Base-by-base conservation (phyloP, 768 basidiomycete species). In the Neoboletus magnificus region DNA sequence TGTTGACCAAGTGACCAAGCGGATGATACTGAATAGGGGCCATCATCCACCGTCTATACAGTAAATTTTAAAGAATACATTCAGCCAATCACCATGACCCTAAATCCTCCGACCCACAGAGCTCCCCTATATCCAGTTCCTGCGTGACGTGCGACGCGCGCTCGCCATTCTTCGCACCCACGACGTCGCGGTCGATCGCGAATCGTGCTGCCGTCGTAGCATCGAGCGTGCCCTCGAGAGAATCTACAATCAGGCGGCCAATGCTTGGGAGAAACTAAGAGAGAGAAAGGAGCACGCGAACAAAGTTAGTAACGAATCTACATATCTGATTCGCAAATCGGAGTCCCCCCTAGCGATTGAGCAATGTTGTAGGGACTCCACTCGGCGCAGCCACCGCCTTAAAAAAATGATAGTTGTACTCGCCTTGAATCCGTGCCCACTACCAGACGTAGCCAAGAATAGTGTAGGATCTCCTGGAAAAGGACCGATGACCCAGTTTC, bases 341-440 rank as follows among this genome's bases (percentile, higher is more conserved):
- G 35, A 40, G 23, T 5, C 16, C 2, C 5, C 36, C 4, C 40
- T 11, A 22, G 37, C 7, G 30, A 27, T 25, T 10, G 7, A 29
- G 27, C 29, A 20, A 13, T 12, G 22, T 7, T 29, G 6, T 37
- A n/a, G 25, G 33, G 25, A 4, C 23, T 9, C n/a, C 18, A 23
- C 25, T 29, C 5, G 35, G 18, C 2, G n/a, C 18, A 12, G n/a
- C 16, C 22, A 12, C 40, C 25, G 27, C 40, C 20, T 15, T 16
- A 20, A 25, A 2, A 25, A 23, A 20, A 1, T 7, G 11, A 29
- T 9, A 3, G 55, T 44, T 2, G 48, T 11, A 58, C 65, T 48
- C 52, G 85, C 90, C 81, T 95, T 94, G 78, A 83, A 94, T 0
- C 84, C 91, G 70, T 95, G 91, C 0, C 94, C 94, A 60, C 86